These are phyloP conservation scores for Ceratocystiopsis brevicomis DNA, from an alignment of 2,329 filamentous ascomycete species.

Conservation along the genomic window DNA sequence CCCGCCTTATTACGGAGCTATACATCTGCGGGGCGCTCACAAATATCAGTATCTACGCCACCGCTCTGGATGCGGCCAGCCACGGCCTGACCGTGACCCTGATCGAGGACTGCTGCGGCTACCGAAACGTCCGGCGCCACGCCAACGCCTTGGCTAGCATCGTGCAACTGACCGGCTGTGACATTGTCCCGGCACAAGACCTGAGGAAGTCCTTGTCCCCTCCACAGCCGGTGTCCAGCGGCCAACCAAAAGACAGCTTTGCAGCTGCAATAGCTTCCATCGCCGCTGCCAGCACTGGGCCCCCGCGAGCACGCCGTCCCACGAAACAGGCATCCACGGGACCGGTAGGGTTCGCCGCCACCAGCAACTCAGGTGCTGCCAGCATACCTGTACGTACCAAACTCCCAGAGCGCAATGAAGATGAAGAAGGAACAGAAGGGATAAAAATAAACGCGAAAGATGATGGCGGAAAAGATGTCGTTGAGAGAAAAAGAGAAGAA, in stretches of 20 bases:
- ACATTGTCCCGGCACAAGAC: conserved; percentile 38
- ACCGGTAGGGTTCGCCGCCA: neutral
- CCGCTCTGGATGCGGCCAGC: conserved; percentile 71
- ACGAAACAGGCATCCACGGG: conserved; percentile 1
- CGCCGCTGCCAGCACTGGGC: conserved; percentile 2
- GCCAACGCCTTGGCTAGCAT: conserved; percentile 51
- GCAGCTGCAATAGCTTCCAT: conserved; percentile 4
- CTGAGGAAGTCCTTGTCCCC: conserved; percentile 23
- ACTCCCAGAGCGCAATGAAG: conserved; percentile 1
- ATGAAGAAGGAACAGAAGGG: neutral
- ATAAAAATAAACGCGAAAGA: no score
- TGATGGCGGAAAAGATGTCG: neutral
- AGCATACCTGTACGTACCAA: conserved; percentile 10
- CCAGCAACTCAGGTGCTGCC: neutral
- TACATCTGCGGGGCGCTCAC: conserved; percentile 75
- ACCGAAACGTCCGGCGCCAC: conserved; percentile 50
- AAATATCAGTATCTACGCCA: conserved; percentile 80
- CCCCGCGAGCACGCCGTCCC: neutral
- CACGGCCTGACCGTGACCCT: conserved; percentile 78
- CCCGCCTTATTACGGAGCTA: conserved; percentile 72
- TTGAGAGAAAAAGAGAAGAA: conserved; percentile 3
- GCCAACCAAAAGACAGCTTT: neutral
- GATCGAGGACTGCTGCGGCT: conserved; percentile 77
- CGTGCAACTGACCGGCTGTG: conserved; percentile 55
- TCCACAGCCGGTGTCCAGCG: conserved; percentile 2